These are phyloP conservation scores for Leccinum pellstonianum DNA, from an alignment of 768 basidiomycete genomes.

Conservation along the genomic window DNA sequence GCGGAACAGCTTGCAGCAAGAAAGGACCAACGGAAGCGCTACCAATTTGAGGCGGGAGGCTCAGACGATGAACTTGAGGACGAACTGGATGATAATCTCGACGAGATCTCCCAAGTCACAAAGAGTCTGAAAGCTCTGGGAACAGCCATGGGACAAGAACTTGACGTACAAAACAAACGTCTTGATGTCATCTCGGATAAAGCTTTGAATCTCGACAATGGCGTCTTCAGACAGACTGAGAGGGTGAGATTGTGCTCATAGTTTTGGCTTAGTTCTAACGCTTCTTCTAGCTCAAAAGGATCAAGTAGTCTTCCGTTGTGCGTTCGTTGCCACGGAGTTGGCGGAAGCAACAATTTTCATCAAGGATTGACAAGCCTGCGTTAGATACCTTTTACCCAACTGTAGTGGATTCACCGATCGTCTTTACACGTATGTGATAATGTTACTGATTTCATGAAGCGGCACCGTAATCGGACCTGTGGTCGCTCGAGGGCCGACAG, in stretches of 20 bases:
- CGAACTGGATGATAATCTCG: constrained; percentile 88
- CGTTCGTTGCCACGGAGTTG: not conserved
- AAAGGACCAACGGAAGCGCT: constrained; percentile 76
- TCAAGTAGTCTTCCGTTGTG: constrained; percentile 41
- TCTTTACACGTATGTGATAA: not conserved
- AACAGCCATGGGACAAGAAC: constrained; percentile 81
- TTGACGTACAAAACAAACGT: constrained; percentile 81
- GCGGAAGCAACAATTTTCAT: not conserved
- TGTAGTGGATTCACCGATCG: not conserved
- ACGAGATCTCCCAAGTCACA: constrained; percentile 77
- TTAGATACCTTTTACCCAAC: constrained; percentile 21
- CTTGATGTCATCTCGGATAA: constrained; percentile 78
- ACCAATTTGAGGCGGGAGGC: constrained; percentile 86
- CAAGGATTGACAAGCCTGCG: not conserved
- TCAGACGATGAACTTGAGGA: constrained; percentile 95
- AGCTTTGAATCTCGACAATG: constrained; percentile 70
- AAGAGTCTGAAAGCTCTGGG: constrained; percentile 79
- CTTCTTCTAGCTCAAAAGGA: constrained; percentile 52
- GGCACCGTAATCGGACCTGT: not conserved
- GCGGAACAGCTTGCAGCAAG: constrained; percentile 51
- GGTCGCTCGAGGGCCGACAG: not conserved
- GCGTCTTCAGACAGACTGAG: constrained; percentile 79
- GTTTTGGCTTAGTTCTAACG: constrained; percentile 4
- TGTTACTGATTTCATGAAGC: not conserved
- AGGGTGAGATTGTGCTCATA: constrained; percentile 49